phyloP scores from a whole-genome alignment of 208 protist species.

The Leptomonas seymouri region DNA sequence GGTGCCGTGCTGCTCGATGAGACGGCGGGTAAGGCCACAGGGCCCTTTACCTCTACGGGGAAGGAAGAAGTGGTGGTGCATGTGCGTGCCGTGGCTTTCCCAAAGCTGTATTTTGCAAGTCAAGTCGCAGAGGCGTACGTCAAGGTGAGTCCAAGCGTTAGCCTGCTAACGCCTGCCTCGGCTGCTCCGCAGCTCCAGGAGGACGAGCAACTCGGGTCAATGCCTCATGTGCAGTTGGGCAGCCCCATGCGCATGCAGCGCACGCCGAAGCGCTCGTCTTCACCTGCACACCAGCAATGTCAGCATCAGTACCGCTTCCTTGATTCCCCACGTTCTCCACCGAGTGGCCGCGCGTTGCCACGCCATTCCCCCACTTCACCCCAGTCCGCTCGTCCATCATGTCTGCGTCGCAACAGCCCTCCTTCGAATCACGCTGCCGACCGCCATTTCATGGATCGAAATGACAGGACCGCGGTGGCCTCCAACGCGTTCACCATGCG shows the following conservation, averaged over 20 bases:
- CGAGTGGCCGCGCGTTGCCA: neutral
- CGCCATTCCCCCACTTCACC: neutral
- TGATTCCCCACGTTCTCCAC: neutral
- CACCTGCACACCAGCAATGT: neutral
- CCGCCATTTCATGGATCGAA: neutral
- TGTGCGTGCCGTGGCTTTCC: constrained; percentile 40
- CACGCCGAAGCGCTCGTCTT: neutral
- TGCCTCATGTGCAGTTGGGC: constrained; percentile 10
- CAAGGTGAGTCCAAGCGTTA: neutral
- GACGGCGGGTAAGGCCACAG: neutral
- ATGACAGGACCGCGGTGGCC: neutral
- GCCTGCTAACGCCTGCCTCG: neutral
- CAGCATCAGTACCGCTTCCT: neutral
- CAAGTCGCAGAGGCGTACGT: constrained; percentile 24
- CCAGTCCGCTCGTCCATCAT: no score
- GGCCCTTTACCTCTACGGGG: neutral
- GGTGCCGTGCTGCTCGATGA: constrained; percentile 9
- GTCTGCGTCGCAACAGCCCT: no score
- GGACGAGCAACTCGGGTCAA: constrained; percentile 5
- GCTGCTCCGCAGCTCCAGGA: constrained; percentile 14
- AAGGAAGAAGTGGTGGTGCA: constrained; percentile 10
- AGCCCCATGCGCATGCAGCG: neutral
- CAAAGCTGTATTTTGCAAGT: constrained; percentile 42
- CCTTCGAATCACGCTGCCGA: neutral
- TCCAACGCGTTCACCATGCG: constrained; percentile 11